Evolutionary conservation across 2,329 filamentous ascomycete species (phyloP).

Genomic region (Curvularia spicifera): DNA sequence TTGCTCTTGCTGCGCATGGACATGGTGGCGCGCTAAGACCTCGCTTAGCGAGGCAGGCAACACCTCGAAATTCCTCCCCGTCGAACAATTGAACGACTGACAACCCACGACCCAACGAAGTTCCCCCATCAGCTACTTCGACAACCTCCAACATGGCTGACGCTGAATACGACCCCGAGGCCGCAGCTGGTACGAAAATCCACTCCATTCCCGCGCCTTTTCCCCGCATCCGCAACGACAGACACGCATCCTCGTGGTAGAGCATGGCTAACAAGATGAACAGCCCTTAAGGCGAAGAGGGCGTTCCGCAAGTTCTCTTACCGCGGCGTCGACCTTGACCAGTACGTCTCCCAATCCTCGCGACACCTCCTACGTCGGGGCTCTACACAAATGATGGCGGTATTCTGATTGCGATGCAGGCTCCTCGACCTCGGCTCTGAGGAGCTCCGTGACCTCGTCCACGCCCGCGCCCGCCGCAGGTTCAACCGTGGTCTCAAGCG

Average conservation of each 20-base stretch:
- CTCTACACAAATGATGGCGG: constrained; percentile 5
- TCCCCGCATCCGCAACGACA: constrained; percentile 19
- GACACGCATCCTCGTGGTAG: constrained; percentile 11
- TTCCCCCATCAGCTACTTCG: constrained; percentile 53
- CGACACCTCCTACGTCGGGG: constrained; percentile 4
- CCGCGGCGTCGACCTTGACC: constrained; percentile 98
- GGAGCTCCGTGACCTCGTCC: constrained; percentile 98
- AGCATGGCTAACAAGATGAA: constrained; percentile 36
- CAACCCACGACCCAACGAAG: constrained; percentile 39
- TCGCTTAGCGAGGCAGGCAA: constrained; percentile 18
- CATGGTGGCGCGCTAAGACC: constrained; percentile 14
- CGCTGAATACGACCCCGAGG: constrained; percentile 69
- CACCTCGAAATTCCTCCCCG: constrained; percentile 20
- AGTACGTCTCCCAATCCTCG: constrained; percentile 68
- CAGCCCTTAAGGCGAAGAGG: constrained; percentile 99
- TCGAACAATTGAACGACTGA: constrained; percentile 44
- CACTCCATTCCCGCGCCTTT: constrained; percentile 19
- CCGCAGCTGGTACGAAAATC: constrained; percentile 72
- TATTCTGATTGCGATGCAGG: constrained; percentile 59
- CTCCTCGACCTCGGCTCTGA: constrained; percentile 98
- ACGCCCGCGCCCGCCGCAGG: constrained; percentile 96
- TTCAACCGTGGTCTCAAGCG: constrained; percentile 99
- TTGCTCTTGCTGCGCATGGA: constrained; percentile 9
- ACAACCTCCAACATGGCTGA: constrained; percentile 79
- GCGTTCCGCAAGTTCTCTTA: constrained; percentile 99